These are phyloP conservation scores for Multifurca ochricompacta DNA, from an alignment of 768 basidiomycete species.

Conservation along the genomic window DNA sequence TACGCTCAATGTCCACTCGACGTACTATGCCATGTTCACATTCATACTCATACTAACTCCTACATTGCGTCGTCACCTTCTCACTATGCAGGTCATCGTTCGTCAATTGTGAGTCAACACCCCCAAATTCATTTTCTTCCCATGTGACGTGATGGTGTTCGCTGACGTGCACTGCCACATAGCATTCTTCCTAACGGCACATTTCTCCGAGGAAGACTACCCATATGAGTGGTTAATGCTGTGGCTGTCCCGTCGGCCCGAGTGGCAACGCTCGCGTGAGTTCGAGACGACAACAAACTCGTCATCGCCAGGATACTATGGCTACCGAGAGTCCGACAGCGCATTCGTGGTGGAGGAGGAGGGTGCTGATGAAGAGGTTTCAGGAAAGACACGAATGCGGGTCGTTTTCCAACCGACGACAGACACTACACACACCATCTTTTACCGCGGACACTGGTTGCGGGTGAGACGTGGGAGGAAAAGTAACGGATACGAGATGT, in stretches of 20 bases:
- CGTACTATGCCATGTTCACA: too few relatives aligned
- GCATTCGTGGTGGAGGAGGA: slow-evolving; percentile 52
- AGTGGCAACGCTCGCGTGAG: slow-evolving; percentile 85
- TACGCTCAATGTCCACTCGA: too few relatives aligned
- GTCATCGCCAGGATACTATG: slow-evolving; percentile 47
- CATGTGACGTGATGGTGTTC: slow-evolving; percentile 17
- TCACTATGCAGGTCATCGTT: slow-evolving; percentile 71
- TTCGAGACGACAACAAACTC: slow-evolving; percentile 83
- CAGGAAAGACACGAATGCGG: slow-evolving; percentile 65
- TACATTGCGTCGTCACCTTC: neutral
- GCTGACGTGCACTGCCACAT: slow-evolving; percentile 22
- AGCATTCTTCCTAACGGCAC: slow-evolving; percentile 68
- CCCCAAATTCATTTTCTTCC: neutral
- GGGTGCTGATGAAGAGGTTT: slow-evolving; percentile 40
- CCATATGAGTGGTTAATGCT: slow-evolving; percentile 91
- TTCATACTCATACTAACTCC: neutral
- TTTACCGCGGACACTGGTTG: slow-evolving; percentile 79
- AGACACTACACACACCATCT: slow-evolving; percentile 85
- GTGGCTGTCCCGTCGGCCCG: slow-evolving; percentile 78
- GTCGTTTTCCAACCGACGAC: slow-evolving; percentile 85
- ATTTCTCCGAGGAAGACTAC: slow-evolving; percentile 86
- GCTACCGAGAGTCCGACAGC: slow-evolving; percentile 41
- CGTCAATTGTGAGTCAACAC: slow-evolving; percentile 62
- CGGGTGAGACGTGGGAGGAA: slow-evolving; percentile 65
- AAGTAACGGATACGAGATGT: slow-evolving; percentile 61